phyloP scores from a whole-genome alignment of 441 rosid species.

The Biscutella auriculata region DNA sequence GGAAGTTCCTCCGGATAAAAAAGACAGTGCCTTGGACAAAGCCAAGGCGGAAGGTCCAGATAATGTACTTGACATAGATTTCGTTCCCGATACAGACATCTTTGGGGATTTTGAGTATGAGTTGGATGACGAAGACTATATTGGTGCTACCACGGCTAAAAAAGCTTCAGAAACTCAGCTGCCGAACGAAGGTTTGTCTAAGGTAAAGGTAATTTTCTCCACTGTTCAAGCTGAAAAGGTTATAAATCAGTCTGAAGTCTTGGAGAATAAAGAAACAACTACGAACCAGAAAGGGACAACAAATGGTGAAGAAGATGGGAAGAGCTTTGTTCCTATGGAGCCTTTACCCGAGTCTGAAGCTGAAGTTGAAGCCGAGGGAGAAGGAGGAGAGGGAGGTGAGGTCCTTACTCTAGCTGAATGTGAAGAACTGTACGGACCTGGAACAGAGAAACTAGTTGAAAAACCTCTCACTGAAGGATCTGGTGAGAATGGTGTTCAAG shows the following conservation, averaged over 20 bases:
- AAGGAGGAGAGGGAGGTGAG: slow-evolving; percentile 24
- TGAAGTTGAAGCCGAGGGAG: slow-evolving; percentile 11
- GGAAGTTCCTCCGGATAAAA: slow-evolving; percentile 26
- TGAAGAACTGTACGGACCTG: slow-evolving; percentile 89
- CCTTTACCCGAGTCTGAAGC: slow-evolving; percentile 8
- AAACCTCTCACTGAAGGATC: slow-evolving; percentile 36
- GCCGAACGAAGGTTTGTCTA: slow-evolving; percentile 44
- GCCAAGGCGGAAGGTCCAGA: slow-evolving; percentile 38
- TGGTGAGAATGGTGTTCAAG: slow-evolving; percentile 23
- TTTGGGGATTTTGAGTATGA: slow-evolving; percentile 86
- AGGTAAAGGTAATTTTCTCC: slow-evolving; percentile 60
- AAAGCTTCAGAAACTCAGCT: slow-evolving; percentile 30
- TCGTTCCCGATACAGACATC: slow-evolving; percentile 58
- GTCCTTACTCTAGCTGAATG: slow-evolving; percentile 62
- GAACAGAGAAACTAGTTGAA: slow-evolving; percentile 51
- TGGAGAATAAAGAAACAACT: slow-evolving; percentile 22
- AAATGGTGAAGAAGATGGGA: slow-evolving; percentile 10
- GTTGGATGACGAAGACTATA: slow-evolving; percentile 70
- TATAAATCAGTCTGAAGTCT: slow-evolving; percentile 23
- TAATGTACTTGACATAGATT: slow-evolving; percentile 53
- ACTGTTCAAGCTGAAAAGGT: slow-evolving; percentile 42
- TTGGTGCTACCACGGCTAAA: slow-evolving; percentile 38
- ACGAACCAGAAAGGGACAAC: neutral
- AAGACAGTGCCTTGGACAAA: slow-evolving; percentile 21
- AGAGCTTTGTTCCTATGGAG: slow-evolving; percentile 9